Evolutionary conservation across 1,284 basidiomycete genomes (phyloP), one percentile per base, ranked within the genome.

Genomic region (Ceratobasidium papillatum): DNA sequence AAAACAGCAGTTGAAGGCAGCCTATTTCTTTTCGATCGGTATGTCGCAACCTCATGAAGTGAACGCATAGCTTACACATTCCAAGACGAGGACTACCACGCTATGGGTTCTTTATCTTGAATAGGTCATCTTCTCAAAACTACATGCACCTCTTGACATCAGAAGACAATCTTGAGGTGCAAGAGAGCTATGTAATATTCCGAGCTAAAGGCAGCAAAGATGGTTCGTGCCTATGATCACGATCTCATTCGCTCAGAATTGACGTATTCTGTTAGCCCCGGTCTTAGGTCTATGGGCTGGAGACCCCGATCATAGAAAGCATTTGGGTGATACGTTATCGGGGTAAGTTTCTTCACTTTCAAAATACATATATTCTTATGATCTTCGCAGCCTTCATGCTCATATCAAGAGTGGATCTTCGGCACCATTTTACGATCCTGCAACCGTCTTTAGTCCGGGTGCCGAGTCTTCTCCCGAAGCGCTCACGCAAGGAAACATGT

Each of bases 1-100:
- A 95, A 95, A 82, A 90, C 92, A 71, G 93, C 93, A 32, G 92
- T 86, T 78, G 94, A 96, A 81, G 94, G 94, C 1, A 92, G 90
- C 79, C 93, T 96, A 88, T 96, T 96, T 83, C 84, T 96, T 75
- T 95, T 92, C 80, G 91, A 94, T 80, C 86, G 94, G 91, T 93
- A 79, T 77, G 88, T 81, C 19, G 12, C 22, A n/a, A 25, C 19
- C 9, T 41, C 27, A 7, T 11, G 30, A 5, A 1, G 38, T 49
- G 58, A 25, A 25, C 17, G 11, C 12, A n/a, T 47, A 47, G 30
- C 52, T 61, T 41, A 49, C 32, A 47, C 72, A 2, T 11, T 19
- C 22, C 38, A 41, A 77, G 76, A 43, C 74, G 59, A 69, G 76
- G 68, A n/a, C 41, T 38, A 22, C 94, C 94, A 0, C 89, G 89